These are phyloP conservation scores for Diaporthe ampelina DNA, from an alignment of 2,329 filamentous ascomycete genomes.

Conservation along the genomic window DNA sequence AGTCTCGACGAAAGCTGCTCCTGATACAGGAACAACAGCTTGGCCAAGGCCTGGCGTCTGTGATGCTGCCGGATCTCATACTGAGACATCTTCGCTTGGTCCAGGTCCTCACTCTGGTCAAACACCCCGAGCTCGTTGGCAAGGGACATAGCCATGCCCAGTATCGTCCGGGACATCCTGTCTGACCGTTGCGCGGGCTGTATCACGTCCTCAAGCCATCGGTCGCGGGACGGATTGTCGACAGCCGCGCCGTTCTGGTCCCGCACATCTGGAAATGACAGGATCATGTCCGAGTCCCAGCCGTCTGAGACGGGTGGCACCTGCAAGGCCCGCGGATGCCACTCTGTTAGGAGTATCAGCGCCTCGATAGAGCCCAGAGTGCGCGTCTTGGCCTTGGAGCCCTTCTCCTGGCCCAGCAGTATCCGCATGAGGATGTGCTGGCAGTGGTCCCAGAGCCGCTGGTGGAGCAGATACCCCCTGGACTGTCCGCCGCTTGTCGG, in stretches of 20 bases:
- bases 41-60: not conserved
- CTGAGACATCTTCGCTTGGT: not conserved
- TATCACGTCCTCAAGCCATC: constrained; percentile 11
- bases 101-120: not conserved
- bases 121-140: not conserved
- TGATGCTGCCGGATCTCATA: not conserved
- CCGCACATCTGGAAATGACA: not conserved
- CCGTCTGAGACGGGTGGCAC: constrained; percentile 6
- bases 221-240: not conserved
- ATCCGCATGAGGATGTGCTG: constrained; percentile 3
- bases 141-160: constrained; percentile 5
- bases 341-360: constrained; percentile 2
- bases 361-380: not conserved
- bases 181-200: not conserved
- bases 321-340: constrained; percentile 4
- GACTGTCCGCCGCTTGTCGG: not conserved
- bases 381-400: not conserved
- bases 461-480: not conserved
- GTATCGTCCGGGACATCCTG: not conserved
- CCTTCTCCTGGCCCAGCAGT: not conserved
- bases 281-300: constrained; percentile 6
- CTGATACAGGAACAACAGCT: not conserved
- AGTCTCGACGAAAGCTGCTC: constrained; percentile 18
- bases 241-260: constrained; percentile 9
- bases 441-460: constrained; percentile 6